Base-by-base conservation (phyloP, 768 basidiomycete genomes). In the Lentinula sp. region DNA sequence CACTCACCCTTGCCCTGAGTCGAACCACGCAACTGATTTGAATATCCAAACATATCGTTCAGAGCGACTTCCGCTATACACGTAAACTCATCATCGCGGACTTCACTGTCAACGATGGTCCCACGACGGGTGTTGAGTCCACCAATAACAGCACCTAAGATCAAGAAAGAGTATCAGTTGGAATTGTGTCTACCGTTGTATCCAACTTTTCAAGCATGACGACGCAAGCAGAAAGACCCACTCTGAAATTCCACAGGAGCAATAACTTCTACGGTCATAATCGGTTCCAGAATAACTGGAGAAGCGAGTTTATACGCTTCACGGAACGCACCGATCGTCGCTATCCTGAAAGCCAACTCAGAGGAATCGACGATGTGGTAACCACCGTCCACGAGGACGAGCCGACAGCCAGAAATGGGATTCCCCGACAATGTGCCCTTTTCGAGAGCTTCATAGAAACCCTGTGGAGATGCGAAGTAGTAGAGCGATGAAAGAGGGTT, bases 1-100 rank as follows among this genome's bases (percentile, higher is more conserved):
- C 63, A 57, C 63, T n/a, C 60, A 73, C 84, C 95, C 78, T 99
- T 98, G 68, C 96, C 97, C 75, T 98, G 97, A 0, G 97, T 99
- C 61, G 85, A 86, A 3, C 96, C 96, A 61, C 96, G 86, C 49
- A 98, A 79, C 66, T 93, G 90, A 67, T 87, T 93, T 40, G 95
- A 95, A 71, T 98, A 98, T 16, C 93, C 92, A 70, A 99, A 99
- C 96, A 98, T 98, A 67, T 98, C 96, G 72, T 94, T 97, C 73
- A 99, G 73, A 7, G 93, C 87, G 11, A 99, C 95, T 69, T 98
- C 96, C 21, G 93, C 94, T 32, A 83, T 80, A 59, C 89, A 83
- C 4, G 92, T 93, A 70, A 99, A 98, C 74, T 99, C 96, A 66
- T 98, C 97, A 65, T 97, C 95, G 46, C 96, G 87, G 35, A 96